Percentiles rank a stretch among this genome's conserved stretches.
These are phyloP conservation scores for Corylus americana DNA, from an alignment of 306 rosid genomes.

Conservation along the genomic window DNA sequence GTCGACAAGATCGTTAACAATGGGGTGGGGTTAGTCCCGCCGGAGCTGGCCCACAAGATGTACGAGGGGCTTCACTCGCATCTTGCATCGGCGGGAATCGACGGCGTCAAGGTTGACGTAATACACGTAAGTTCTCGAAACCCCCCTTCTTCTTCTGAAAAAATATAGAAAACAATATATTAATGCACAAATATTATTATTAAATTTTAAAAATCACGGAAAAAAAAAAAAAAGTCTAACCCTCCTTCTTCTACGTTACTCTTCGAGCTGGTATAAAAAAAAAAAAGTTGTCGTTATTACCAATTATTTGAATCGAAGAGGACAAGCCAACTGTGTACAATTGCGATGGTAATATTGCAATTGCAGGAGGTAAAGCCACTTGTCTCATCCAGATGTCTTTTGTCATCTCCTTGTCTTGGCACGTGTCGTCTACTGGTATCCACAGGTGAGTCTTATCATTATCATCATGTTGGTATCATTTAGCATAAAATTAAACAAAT, in stretches of 20 bases:
- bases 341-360: slow-evolving; percentile 1
- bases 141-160: too few species aligned
- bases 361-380: not conserved
- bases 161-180: too few species aligned
- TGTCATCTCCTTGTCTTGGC: not conserved
- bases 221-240: too few species aligned
- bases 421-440: not conserved
- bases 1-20: slow-evolving; percentile 49
- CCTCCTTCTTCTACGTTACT: too few species aligned
- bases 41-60: slow-evolving; percentile 43
- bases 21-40: slow-evolving; percentile 65
- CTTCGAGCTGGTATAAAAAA: too few species aligned
- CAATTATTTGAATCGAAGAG: too few species aligned
- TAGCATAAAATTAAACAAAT: not conserved
- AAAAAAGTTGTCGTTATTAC: too few species aligned
- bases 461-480: not conserved
- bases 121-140: slow-evolving; percentile 47
- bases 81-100: slow-evolving; percentile 52
- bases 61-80: slow-evolving; percentile 65
- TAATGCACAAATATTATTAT: too few species aligned
- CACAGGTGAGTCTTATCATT: not conserved
- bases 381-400: not conserved
- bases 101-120: slow-evolving; percentile 79
- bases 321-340: not conserved
- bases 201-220: too few species aligned